Percentiles rank a stretch among this genome's conserved stretches.
phyloP scores from a whole-genome alignment of 495 filamentous ascomycete genomes.

The Penicillium soppii region DNA sequence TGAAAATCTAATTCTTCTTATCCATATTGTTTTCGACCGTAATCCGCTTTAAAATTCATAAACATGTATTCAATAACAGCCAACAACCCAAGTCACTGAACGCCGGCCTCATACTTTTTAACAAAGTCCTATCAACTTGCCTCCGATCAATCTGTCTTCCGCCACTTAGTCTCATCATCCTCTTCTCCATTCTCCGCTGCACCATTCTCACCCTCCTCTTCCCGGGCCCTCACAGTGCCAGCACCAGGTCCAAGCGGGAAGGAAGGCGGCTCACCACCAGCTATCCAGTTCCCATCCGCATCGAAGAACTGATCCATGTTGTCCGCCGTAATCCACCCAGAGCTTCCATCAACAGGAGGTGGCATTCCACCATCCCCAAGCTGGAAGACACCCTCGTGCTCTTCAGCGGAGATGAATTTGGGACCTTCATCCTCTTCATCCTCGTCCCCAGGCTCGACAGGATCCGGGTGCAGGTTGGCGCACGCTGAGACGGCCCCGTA shows the following conservation, averaged over 20 bases:
- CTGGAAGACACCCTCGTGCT: constrained; percentile 32
- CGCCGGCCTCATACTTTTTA: not conserved
- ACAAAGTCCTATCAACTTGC: too few species aligned
- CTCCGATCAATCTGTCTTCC: constrained; percentile 51
- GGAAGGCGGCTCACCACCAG: constrained; percentile 35
- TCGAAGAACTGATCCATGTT: constrained; percentile 83
- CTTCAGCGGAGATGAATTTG: constrained; percentile 23
- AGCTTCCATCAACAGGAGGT: constrained; percentile 77
- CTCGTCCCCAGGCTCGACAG: constrained; percentile 42
- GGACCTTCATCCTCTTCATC: constrained; percentile 51
- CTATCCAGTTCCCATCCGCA: constrained; percentile 62
- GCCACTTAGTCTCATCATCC: constrained; percentile 60
- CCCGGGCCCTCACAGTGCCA: constrained; percentile 54
- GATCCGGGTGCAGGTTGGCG: constrained; percentile 87
- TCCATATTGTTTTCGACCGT: not conserved
- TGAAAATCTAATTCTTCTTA: constrained; percentile 5
- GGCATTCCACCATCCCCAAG: constrained; percentile 58
- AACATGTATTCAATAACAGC: not conserved
- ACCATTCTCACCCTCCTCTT: constrained; percentile 36
- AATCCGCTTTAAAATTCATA: not conserved
- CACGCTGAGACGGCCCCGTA: constrained; percentile 83
- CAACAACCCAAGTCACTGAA: not conserved
- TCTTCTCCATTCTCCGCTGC: constrained; percentile 32
- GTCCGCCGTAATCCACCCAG: constrained; percentile 94
- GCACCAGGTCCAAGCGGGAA: constrained; percentile 55